Percentiles rank a stretch among this genome's conserved stretches.
These are phyloP conservation scores for Apiotrichum gamsii DNA, from an alignment of 1,284 basidiomycete species.

Conservation along the genomic window DNA sequence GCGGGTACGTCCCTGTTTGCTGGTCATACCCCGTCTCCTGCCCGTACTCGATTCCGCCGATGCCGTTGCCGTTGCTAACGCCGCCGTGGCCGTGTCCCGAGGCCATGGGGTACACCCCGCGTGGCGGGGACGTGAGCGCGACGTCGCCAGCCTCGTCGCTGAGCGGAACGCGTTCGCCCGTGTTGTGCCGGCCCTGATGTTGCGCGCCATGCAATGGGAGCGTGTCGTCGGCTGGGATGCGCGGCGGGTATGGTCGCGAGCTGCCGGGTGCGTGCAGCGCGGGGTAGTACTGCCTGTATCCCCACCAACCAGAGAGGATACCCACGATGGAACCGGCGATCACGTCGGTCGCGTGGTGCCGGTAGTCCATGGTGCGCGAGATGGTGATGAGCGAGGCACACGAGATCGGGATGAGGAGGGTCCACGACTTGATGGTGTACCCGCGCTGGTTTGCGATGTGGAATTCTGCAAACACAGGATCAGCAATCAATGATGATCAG, in stretches of 20 bases:
- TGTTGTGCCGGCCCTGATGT: no score
- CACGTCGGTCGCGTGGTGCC: constrained; percentile 42
- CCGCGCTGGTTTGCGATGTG: constrained; percentile 78
- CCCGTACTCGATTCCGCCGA: no score
- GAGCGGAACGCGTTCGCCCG: no score
- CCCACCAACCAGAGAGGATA: constrained; percentile 34
- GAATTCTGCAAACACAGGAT: constrained; percentile 67
- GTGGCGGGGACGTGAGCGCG: no score
- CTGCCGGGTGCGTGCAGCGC: not conserved
- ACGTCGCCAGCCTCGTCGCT: no score
- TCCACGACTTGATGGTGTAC: constrained; percentile 79
- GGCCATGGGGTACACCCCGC: no score
- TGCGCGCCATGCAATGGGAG: constrained; percentile 8
- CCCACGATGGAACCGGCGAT: constrained; percentile 41
- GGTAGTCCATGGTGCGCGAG: constrained; percentile 64
- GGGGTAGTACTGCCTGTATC: constrained; percentile 45
- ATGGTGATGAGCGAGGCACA: constrained; percentile 79
- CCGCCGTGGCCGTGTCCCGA: no score
- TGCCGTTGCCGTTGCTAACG: no score
- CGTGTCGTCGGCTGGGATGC: constrained; percentile 27
- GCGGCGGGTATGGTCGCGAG: constrained; percentile 39
- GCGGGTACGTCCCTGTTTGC: no score
- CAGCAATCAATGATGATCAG: constrained; percentile 40
- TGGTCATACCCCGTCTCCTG: no score
- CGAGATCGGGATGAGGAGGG: constrained; percentile 67